phyloP scores from a whole-genome alignment of 345 rosid genomes.

The Anastatica hierochuntica region DNA sequence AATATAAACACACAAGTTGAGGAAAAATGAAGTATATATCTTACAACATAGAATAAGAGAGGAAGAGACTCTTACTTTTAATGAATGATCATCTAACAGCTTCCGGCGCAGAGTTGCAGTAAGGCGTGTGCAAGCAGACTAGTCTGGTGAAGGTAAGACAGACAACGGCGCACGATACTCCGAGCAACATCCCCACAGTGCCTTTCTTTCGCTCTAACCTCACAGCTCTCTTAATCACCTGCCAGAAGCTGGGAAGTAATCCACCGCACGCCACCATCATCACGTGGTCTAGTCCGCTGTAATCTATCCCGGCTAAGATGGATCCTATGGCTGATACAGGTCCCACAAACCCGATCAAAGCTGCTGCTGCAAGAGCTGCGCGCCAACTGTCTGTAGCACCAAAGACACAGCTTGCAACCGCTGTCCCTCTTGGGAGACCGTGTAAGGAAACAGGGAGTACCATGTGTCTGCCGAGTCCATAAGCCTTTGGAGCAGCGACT shows the following conservation, averaged over 20 bases:
- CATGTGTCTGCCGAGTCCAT: slow-evolving; percentile 90
- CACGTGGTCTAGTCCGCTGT: slow-evolving; percentile 86
- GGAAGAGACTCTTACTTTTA: not conserved
- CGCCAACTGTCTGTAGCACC: slow-evolving; percentile 97
- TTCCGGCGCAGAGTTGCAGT: slow-evolving; percentile 97
- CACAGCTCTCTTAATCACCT: slow-evolving; percentile 47
- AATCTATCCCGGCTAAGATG: slow-evolving; percentile 82
- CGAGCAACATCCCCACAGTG: slow-evolving; percentile 51
- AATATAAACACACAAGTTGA: slow-evolving; percentile 17
- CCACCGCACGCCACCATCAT: slow-evolving; percentile 95
- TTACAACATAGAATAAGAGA: slow-evolving; percentile 18
- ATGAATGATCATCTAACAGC: slow-evolving; percentile 46
- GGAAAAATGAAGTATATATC: slow-evolving; percentile 8
- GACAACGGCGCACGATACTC: slow-evolving; percentile 54
- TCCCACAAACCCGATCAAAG: slow-evolving; percentile 79
- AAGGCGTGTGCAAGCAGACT: slow-evolving; percentile 92
- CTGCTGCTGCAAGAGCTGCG: slow-evolving; percentile 75
- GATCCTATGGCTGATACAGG: slow-evolving; percentile 89
- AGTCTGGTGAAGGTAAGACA: slow-evolving; percentile 84
- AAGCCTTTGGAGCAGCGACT: slow-evolving; percentile 97
- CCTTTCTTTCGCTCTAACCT: slow-evolving; percentile 53
- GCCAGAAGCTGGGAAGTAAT: slow-evolving; percentile 62
- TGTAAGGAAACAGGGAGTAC: slow-evolving; percentile 94
- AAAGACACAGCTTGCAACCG: slow-evolving; percentile 92
- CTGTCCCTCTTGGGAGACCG: slow-evolving; percentile 92